Conservation (phyloP, 1,284 basidiomycete species). For the Fomitopsis pinicola region DNA sequence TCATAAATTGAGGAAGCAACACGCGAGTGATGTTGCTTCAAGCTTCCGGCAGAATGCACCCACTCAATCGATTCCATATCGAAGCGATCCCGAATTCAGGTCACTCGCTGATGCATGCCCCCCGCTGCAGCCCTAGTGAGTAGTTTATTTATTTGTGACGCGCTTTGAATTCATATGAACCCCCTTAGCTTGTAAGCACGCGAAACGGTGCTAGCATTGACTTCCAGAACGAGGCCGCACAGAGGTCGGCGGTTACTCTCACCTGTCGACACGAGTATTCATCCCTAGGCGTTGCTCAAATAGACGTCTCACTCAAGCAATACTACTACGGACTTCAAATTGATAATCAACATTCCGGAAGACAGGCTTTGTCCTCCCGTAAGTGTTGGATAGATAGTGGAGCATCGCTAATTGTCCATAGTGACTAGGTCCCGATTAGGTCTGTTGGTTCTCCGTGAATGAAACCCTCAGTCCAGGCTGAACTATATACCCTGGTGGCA, state of each 20-base stretch:
- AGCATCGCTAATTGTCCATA: no score
- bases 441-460: constrained; percentile 15
- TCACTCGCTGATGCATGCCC: constrained; percentile 57
- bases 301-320: constrained; percentile 73
- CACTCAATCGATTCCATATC: constrained; percentile 49
- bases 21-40: no score
- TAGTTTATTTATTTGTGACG: background rate
- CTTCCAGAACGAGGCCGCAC: constrained; percentile 65
- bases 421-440: constrained; percentile 63
- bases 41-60: constrained; percentile 43
- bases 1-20: no score
- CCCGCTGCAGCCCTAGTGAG: constrained; percentile 60
- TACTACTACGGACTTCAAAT: constrained; percentile 71
- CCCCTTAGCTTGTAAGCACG: constrained; percentile 29
- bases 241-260: constrained; percentile 44
- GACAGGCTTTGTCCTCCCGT: constrained; percentile 87
- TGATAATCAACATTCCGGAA: constrained; percentile 58
- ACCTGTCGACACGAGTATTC: background rate
- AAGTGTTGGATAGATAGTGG: constrained; percentile 19
- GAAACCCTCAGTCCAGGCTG: constrained; percentile 40
- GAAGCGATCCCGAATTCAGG: constrained; percentile 57
- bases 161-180: background rate
- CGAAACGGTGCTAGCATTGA: constrained; percentile 51
- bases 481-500: constrained; percentile 79
- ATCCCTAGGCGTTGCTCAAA: background rate